Evolutionary conservation across 2,329 filamentous ascomycete genomes (phyloP).

Genomic region (Stagonosporopsis tanaceti): DNA sequence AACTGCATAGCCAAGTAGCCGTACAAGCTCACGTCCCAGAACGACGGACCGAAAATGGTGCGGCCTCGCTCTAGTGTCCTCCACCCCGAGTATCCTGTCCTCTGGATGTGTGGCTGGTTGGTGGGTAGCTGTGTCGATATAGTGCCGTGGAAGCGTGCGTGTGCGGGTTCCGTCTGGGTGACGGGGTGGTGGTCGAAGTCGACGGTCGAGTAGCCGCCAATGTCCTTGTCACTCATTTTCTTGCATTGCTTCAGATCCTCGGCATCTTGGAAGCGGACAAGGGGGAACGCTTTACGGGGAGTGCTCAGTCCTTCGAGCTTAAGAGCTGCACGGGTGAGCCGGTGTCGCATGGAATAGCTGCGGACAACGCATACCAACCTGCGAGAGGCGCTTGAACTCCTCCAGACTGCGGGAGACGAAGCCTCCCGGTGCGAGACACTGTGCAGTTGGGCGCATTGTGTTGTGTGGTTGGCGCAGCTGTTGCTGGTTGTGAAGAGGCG

Average conservation of each 20-base stretch:
- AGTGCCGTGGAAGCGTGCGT: slow-evolving; percentile 83
- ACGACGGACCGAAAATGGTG: slow-evolving; percentile 83
- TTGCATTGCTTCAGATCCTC: slow-evolving; percentile 63
- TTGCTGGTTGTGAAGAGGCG: slow-evolving; percentile 12
- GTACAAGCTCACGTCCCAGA: slow-evolving; percentile 93
- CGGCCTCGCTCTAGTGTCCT: slow-evolving; percentile 78
- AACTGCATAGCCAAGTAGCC: slow-evolving; percentile 85
- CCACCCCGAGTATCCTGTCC: slow-evolving; percentile 89
- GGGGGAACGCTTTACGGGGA: slow-evolving; percentile 68
- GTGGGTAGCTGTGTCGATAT: slow-evolving; percentile 87
- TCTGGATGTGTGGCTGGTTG: slow-evolving; percentile 75
- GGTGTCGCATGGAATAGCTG: slow-evolving; percentile 34
- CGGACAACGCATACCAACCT: slow-evolving; percentile 56
- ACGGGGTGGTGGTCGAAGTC: slow-evolving; percentile 70
- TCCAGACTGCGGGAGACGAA: slow-evolving; percentile 67
- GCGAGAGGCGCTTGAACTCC: slow-evolving; percentile 65
- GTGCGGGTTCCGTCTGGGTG: slow-evolving; percentile 62
- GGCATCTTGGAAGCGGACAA: slow-evolving; percentile 68
- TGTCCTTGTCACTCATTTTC: slow-evolving; percentile 84
- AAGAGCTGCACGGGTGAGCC: slow-evolving; percentile 61
- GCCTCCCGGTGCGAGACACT: slow-evolving; percentile 56
- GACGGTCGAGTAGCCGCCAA: slow-evolving; percentile 83
- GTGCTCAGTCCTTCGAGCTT: slow-evolving; percentile 74
- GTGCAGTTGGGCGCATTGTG: slow-evolving; percentile 49
- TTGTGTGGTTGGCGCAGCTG: slow-evolving; percentile 1